Percentiles rank a stretch among this genome's conserved stretches.
Evolutionary conservation across 306 rosid species (phyloP).

Genomic region (Abrus precatorius): DNA sequence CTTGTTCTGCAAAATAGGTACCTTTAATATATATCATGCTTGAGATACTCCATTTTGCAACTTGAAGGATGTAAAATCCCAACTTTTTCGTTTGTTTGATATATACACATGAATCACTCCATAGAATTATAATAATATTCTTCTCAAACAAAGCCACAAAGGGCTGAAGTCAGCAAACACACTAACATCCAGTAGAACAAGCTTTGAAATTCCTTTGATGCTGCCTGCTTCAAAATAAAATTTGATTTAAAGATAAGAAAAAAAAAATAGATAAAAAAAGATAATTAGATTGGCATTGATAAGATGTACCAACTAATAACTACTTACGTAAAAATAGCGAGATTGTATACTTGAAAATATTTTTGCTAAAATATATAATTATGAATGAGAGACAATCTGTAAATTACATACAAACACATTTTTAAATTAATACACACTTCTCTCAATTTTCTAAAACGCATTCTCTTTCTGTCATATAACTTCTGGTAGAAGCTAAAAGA

Average conservation of each 20-base stretch:
- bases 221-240: conserved; percentile 64
- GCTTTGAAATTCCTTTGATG: conserved; percentile 61
- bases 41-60: conserved; percentile 49
- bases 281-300: conserved; percentile 46
- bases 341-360: conserved; percentile 19
- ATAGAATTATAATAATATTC: conserved; percentile 50
- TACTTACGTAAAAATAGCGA: background rate
- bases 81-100: conserved; percentile 21
- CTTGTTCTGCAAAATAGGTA: conserved; percentile 44
- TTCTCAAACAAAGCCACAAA: conserved; percentile 66
- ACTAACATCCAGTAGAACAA: conserved; percentile 63
- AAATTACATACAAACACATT: background rate
- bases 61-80: conserved; percentile 51
- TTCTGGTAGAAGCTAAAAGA: conserved; percentile 1
- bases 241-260: conserved; percentile 45
- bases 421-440: conserved; percentile 17
- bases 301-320: background rate
- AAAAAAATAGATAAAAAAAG: conserved; percentile 29
- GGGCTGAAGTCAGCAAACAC: conserved; percentile 65
- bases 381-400: conserved; percentile 13
- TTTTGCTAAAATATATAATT: conserved; percentile 18
- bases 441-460: conserved; percentile 15
- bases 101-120: conserved; percentile 59
- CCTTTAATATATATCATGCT: conserved; percentile 45
- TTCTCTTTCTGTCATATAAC: background rate